A percentile compares a stretch with the other conserved stretches of the same genome.
These are phyloP conservation scores for Cordyceps farinosa DNA, from an alignment of 2,329 filamentous ascomycete species.

Conservation along the genomic window DNA sequence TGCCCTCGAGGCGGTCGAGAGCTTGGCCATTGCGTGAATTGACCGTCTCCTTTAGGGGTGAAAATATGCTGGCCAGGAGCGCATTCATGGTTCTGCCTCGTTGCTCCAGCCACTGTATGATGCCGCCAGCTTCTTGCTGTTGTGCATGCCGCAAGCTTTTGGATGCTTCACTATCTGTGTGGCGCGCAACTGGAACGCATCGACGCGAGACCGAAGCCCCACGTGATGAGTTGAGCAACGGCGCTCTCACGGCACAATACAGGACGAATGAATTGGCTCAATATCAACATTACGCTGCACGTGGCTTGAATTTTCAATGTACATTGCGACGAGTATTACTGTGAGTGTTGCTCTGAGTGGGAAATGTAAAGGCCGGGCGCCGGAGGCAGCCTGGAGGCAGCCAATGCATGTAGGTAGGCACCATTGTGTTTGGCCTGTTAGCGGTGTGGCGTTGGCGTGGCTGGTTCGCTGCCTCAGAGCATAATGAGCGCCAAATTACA, in stretches of 20 bases:
- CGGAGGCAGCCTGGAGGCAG: neutral
- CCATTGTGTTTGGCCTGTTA: neutral
- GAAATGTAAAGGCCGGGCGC: neutral
- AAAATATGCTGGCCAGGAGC: constrained; percentile 13
- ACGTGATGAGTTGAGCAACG: neutral
- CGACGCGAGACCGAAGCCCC: neutral
- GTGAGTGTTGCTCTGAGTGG: neutral
- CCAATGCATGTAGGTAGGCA: neutral
- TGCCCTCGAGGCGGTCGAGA: neutral
- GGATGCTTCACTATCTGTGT: neutral
- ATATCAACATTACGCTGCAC: neutral
- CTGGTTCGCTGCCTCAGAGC: neutral
- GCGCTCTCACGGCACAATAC: neutral
- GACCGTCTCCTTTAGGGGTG: constrained; percentile 12
- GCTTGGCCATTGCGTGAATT: constrained; percentile 4
- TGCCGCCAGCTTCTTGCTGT: neutral
- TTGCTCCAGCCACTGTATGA: neutral
- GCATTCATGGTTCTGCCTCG: constrained; percentile 7
- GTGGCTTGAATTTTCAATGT: neutral
- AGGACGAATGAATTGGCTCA: neutral
- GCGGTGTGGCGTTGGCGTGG: constrained; percentile 5
- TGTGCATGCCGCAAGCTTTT: constrained; percentile 1
- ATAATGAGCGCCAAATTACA: constrained; percentile 14
- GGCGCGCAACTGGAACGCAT: constrained; percentile 8
- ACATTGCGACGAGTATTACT: neutral